Base-by-base conservation (phyloP, 2,329 filamentous ascomycete genomes). In the Talaromyces sp. region DNA sequence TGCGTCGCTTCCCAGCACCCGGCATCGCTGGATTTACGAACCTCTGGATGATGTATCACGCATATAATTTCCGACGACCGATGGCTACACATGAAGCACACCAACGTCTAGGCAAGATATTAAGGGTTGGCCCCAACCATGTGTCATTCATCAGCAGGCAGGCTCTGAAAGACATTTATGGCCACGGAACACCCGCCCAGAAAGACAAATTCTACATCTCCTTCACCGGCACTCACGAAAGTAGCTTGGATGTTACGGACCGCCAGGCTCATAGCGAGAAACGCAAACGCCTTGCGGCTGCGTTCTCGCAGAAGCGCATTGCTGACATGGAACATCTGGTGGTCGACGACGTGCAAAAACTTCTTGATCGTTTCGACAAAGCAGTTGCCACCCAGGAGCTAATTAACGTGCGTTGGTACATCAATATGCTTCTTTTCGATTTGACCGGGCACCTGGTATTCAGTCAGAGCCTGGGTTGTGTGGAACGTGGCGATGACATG, bases 241-340 rank as follows among this genome's bases (percentile, higher is more conserved):
- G 75, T 66, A 68, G 75, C 3, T 70, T 72, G 11, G 75, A 77
- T 68, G 72, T 74, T 0, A 65, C 72, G 7, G 74, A 77, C 61
- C 72, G 73, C 68, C 41, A 64, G 2, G 72, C 74, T 13, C 75
- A 78, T 64, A 65, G 68, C 0, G 68, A 71, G 1, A 78, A 77
- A 64, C 69, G 74, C 1, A 75, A 73, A 64, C 69, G 72, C 0
- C 60, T 77, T 8, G 71, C 74, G 1, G 68, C 67, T 4, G 74
- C 74, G 1, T 77, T 73, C 61, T 73, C 75, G 3, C 52, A 73
- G 37, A 75, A 75, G 69, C 73, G 74, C 41, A 68, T 77, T 22
- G 72, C 75, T 11, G 58, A 61, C 22, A 22, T 61, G 19, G 58
- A 61, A 37, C 3, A 61, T 15, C 45, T 61, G 15, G 25, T 61